Evolutionary conservation across 306 rosid genomes (phyloP), one percentile per base, ranked within the genome.

Genomic region (Malus orientalis): DNA sequence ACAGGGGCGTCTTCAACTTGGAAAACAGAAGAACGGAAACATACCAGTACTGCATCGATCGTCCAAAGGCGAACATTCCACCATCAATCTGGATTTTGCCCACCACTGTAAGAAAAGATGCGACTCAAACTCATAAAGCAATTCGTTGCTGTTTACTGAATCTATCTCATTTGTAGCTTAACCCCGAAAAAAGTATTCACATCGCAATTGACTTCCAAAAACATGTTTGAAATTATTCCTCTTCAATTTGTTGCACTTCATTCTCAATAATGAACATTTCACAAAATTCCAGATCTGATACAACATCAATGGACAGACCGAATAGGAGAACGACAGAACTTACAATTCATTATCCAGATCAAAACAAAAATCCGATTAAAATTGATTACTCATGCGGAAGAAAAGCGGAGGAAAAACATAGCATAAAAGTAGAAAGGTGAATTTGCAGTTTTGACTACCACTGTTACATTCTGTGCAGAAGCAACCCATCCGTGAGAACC

Each of bases 381-480:
- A 71, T 67, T 42, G 66, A 79, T 85, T 65, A 62, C 83, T 80
- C 79, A 13, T 16, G 53, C 44, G 65, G 74, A 68, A 74, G 60
- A 47, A 79, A 71, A 55, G 14, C 57, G 67, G 78, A 45, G 74
- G 49, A 44, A 51, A 83, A 69, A 75, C 72, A 69, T 62, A 38
- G 25, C 59, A 58, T 44, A 51, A 51, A 70, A 42, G 25, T 19
- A 68, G 20, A 57, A 58, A 60, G 68, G 70, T 78, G 38, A 79
- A 66, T 62, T 51, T 62, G 76, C 76, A 53, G 58, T 64, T 77
- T 70, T 44, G 71, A 86, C 69, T 63, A 58, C 76, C 84, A 73
- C 81, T 67, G 40, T 36, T 72, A 71, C 67, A 76, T 53, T 67
- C 65, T 64, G n/a, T 19, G 51, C 57, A 23, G 2, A 3, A 61